Percentiles rank a stretch among this genome's conserved stretches.
These are phyloP conservation scores for Suhomyces panamericanus DNA, from an alignment of 1,139 yeast genomes.

Conservation along the genomic window DNA sequence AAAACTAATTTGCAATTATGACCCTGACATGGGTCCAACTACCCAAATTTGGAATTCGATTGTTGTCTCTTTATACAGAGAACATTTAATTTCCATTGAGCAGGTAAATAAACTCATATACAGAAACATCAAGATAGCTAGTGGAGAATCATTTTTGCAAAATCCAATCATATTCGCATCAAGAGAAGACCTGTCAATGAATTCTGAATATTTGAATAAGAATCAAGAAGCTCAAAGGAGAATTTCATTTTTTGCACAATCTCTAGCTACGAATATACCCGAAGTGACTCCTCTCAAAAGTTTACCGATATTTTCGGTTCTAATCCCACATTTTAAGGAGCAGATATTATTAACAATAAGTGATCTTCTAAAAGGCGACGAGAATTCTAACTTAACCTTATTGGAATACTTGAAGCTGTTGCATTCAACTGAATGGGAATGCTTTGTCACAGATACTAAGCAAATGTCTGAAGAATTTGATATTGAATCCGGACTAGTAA, in stretches of 20 bases:
- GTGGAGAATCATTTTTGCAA: slow-evolving; percentile 28
- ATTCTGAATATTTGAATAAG: slow-evolving; percentile 45
- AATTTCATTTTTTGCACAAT: slow-evolving; percentile 84
- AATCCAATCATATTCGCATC: slow-evolving; percentile 71
- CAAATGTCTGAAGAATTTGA: slow-evolving; percentile 46
- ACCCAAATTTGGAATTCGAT: slow-evolving; percentile 80
- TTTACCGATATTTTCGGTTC: slow-evolving; percentile 82
- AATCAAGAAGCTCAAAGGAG: slow-evolving; percentile 80
- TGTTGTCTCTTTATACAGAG: slow-evolving; percentile 71
- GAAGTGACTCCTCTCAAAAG: slow-evolving; percentile 69
- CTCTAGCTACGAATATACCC: slow-evolving; percentile 73
- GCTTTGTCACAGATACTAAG: slow-evolving; percentile 52
- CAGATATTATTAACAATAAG: slow-evolving; percentile 63
- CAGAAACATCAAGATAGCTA: slow-evolving; percentile 21
- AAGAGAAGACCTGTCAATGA: slow-evolving; percentile 61
- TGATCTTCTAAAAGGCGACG: slow-evolving; percentile 64
- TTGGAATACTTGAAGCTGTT: slow-evolving; percentile 52
- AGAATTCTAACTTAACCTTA: slow-evolving; percentile 50
- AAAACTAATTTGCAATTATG: slow-evolving; percentile 37
- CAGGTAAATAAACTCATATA: slow-evolving; percentile 64
- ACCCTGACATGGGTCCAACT: slow-evolving; percentile 40
- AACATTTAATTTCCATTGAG: slow-evolving; percentile 72
- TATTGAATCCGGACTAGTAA: slow-evolving; percentile 25
- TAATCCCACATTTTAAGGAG: slow-evolving; percentile 84
- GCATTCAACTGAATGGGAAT: slow-evolving; percentile 53